Evolutionary conservation across 2,329 filamentous ascomycete species (phyloP).

Genomic region (Xylaria sp.): DNA sequence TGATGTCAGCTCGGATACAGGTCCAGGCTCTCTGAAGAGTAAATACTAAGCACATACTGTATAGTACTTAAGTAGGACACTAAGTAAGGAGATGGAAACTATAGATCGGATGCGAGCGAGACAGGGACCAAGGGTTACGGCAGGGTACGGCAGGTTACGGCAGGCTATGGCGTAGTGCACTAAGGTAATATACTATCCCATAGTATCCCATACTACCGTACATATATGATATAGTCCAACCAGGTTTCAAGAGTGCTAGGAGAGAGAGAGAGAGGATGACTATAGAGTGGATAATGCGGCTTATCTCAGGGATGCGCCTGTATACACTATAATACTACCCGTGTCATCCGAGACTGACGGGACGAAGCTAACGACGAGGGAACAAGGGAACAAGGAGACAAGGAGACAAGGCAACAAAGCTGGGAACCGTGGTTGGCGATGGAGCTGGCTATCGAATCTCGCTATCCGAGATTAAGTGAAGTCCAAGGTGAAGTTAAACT

Average conservation of each 20-base stretch:
- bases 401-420: too few species aligned
- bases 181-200: too few species aligned
- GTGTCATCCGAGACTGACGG: slow-evolving; percentile 5
- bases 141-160: slow-evolving; percentile 5
- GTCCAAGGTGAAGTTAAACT: too few species aligned
- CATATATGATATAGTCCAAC: too few species aligned
- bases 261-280: not conserved
- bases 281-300: not conserved
- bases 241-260: not conserved
- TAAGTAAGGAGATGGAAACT: too few species aligned
- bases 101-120: slow-evolving; percentile 2
- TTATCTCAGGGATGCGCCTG: not conserved
- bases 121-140: not conserved
- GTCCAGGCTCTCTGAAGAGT: slow-evolving; percentile 1
- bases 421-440: not conserved
- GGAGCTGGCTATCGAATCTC: not conserved
- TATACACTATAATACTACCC: not conserved
- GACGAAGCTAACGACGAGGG: not conserved
- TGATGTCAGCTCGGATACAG: slow-evolving; percentile 19
- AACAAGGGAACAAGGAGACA: too few species aligned
- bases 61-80: too few species aligned
- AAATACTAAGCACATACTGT: too few species aligned
- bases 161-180: slow-evolving; percentile 9
- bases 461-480: slow-evolving; percentile 1
- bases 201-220: too few species aligned